phyloP scores from a whole-genome alignment of 768 basidiomycete species.

The Suillus spraguei region DNA sequence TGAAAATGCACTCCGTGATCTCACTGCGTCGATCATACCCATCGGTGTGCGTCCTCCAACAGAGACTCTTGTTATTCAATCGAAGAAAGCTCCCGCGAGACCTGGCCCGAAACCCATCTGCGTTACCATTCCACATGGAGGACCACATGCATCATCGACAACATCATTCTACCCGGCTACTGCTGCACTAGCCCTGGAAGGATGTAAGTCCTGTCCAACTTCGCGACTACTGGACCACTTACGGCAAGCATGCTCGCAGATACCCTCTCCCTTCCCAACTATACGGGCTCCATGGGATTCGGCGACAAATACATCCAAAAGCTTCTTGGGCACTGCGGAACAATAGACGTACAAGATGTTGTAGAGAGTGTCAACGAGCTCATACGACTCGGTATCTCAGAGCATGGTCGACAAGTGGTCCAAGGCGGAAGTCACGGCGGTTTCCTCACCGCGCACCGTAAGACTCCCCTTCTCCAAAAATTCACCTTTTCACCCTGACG shows the following conservation, averaged over 20 bases:
- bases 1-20: constrained; percentile 38
- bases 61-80: constrained; percentile 54
- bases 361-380: constrained; percentile 56
- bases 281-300: constrained; percentile 68
- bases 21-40: constrained; percentile 47
- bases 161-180: constrained; percentile 49
- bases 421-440: constrained; percentile 75
- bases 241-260: constrained; percentile 38
- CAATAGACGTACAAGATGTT: constrained; percentile 67
- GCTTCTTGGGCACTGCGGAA: constrained; percentile 61
- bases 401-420: constrained; percentile 54
- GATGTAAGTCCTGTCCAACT: constrained; percentile 48
- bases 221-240: neutral
- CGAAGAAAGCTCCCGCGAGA: constrained; percentile 20
- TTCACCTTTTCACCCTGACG: neutral
- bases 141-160: constrained; percentile 54
- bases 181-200: constrained; percentile 55
- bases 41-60: constrained; percentile 52
- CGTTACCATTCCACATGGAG: constrained; percentile 61
- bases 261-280: constrained; percentile 62
- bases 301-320: constrained; percentile 61
- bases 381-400: constrained; percentile 49
- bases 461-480: constrained; percentile 23
- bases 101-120: constrained; percentile 40
- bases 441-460: constrained; percentile 61